Base-by-base conservation (phyloP, 495 filamentous ascomycete species). In the Chaetomium tenue region DNA sequence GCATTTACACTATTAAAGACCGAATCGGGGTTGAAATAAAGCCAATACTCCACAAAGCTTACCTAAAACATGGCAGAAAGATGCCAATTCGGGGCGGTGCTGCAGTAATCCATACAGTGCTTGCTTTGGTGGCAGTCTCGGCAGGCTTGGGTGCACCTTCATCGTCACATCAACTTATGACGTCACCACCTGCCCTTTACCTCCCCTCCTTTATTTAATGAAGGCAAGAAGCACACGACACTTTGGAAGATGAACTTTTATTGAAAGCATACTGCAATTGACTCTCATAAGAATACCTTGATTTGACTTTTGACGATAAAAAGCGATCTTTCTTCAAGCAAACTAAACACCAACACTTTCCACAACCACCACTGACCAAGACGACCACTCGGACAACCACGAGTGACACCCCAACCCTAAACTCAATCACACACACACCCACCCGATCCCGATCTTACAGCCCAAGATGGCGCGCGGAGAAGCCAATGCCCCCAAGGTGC, bases 401-500 rank as follows among this genome's bases (percentile, higher is more conserved):
- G 33, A 46, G 40, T 22, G 12, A 42, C 44, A n/a, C 33, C 46
- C 12, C 30, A 15, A 46, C 12, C 18, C 1, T 5, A 9, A 26
- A 25, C 46, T 37, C 25, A 12, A 18, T 22, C 28, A 58, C 15
- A 25, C 18, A 20, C 47, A 23, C n/a, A 46, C 2, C 42, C 1
- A n/a, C n/a, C 57, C 20, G 0, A 44, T 28, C 9, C 60, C 28
- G 6, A 3, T 6, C n/a, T 16, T 59, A 66, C 60, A 68, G 28
- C 60, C 18, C 76, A 86, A 70, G 54, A 96, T 93, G 90, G 72
- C 89, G 77, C 89, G 91, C 74, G 91, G 88, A 80, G 91, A 92
- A 82, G 84, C 83, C 58, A 71, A 75, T 56, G 83, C 87, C 72
- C 79, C 79, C 80, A 97, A 95, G 81, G 84, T 96, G 78, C 87